Conservation (phyloP, 352 stramenopile genomes). For the Phytophthora podocarpi region DNA sequence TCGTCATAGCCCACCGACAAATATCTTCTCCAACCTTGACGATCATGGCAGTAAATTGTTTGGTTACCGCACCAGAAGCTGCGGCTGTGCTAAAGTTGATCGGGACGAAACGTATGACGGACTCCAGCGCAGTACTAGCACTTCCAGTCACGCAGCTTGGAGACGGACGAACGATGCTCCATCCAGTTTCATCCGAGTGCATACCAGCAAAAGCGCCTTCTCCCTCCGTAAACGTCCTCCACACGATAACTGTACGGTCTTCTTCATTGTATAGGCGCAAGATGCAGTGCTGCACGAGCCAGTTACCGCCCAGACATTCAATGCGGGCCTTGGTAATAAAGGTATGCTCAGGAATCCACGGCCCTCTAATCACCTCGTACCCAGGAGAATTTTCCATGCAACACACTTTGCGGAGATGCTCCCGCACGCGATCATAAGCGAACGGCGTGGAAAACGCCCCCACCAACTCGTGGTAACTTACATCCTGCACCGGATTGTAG, state of each 20-base stretch:
- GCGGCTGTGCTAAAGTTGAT: slow-evolving; percentile 24
- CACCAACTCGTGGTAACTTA: slow-evolving; percentile 25
- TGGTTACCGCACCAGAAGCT: background rate
- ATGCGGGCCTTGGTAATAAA: too few species aligned
- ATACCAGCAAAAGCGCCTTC: slow-evolving; percentile 42
- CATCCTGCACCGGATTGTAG: background rate
- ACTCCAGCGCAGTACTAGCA: slow-evolving; percentile 17
- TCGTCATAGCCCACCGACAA: slow-evolving; percentile 10
- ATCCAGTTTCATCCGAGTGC: slow-evolving; percentile 65
- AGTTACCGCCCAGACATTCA: slow-evolving; percentile 24
- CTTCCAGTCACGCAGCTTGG: background rate
- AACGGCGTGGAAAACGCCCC: slow-evolving; percentile 23
- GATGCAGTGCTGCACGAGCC: slow-evolving; percentile 27
- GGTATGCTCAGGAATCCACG: slow-evolving; percentile 28
- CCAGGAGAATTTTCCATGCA: slow-evolving; percentile 20
- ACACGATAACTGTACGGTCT: slow-evolving; percentile 57
- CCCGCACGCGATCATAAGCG: slow-evolving; percentile 14
- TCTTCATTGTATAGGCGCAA: slow-evolving; percentile 45
- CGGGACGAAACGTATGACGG: slow-evolving; percentile 23
- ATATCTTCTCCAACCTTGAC: slow-evolving; percentile 28
- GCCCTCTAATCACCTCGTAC: slow-evolving; percentile 11
- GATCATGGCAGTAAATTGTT: slow-evolving; percentile 23
- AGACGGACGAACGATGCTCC: slow-evolving; percentile 38
- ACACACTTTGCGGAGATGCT: too few species aligned
- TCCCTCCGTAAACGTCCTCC: slow-evolving; percentile 48